Percentiles rank a stretch among this genome's conserved stretches.
Evolutionary conservation across 2,329 filamentous ascomycete species (phyloP).

Genomic region (Penicillium occitanis): DNA sequence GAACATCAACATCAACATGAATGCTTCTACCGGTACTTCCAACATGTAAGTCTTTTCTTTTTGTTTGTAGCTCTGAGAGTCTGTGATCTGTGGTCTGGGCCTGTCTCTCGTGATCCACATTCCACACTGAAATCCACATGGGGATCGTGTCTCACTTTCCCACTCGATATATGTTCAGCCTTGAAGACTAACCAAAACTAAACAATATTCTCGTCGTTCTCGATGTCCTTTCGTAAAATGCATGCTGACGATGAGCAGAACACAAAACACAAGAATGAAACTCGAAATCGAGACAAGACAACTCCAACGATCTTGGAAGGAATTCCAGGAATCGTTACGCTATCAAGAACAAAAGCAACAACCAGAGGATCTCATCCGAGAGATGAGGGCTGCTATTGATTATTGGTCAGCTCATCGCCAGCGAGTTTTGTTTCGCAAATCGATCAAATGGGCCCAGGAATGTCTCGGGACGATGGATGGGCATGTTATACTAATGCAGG

Average conservation of each 20-base stretch:
- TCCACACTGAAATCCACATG: neutral
- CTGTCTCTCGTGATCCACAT: constrained; percentile 11
- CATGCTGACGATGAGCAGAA: neutral
- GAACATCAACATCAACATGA: constrained; percentile 3
- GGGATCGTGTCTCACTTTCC: constrained; percentile 6
- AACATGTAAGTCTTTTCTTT: neutral
- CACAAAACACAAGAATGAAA: constrained; percentile 20
- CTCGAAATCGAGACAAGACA: constrained; percentile 43
- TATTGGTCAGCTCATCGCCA: constrained; percentile 32
- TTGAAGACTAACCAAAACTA: neutral
- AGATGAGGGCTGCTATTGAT: constrained; percentile 32
- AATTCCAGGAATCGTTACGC: constrained; percentile 34
- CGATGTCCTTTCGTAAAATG: neutral
- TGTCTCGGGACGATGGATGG: constrained; percentile 33
- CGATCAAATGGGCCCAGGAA: constrained; percentile 30
- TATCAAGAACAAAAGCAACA: constrained; percentile 31
- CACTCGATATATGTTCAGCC: constrained; percentile 5
- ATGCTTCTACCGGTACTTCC: neutral
- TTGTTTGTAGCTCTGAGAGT: neutral
- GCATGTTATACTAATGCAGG: constrained; percentile 30
- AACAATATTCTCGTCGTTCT: neutral
- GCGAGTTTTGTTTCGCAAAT: constrained; percentile 29
- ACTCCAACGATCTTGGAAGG: constrained; percentile 38
- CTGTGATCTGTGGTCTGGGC: neutral
- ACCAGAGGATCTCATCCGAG: constrained; percentile 30